A percentile compares a stretch with the other conserved stretches of the same genome.
Evolutionary conservation across 257 asterid genomes (phyloP).

Genomic region (Solanum chiquidenum): DNA sequence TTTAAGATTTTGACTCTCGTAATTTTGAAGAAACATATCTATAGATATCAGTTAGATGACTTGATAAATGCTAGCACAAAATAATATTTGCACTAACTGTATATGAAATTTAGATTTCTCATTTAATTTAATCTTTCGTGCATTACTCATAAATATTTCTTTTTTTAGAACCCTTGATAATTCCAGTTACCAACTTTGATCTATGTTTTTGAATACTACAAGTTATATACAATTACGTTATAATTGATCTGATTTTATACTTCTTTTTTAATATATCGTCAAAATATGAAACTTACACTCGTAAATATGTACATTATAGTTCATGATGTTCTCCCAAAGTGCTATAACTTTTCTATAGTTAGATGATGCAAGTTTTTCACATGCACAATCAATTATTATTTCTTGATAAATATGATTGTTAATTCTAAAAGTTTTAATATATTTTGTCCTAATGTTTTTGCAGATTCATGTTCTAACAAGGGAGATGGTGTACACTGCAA

Average conservation of each 20-base stretch:
- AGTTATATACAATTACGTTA: too few relatives aligned
- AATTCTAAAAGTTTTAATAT: too few relatives aligned
- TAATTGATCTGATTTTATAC: background rate
- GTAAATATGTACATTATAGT: background rate
- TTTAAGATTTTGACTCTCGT: too few relatives aligned
- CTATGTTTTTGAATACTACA: too few relatives aligned
- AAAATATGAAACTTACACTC: background rate
- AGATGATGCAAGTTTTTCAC: background rate
- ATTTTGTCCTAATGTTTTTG: background rate
- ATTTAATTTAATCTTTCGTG: too few relatives aligned
- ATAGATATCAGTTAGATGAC: background rate
- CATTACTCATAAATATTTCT: too few relatives aligned
- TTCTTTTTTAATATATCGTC: background rate
- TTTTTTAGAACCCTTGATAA: too few relatives aligned
- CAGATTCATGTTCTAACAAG: constrained; percentile 39
- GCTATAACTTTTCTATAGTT: background rate
- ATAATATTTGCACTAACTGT: background rate
- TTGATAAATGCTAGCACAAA: too few relatives aligned
- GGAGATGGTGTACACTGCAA: constrained; percentile 8
- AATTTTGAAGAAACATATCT: too few relatives aligned
- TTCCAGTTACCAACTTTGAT: too few relatives aligned
- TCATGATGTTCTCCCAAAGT: background rate
- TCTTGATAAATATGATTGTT: background rate
- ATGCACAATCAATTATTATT: background rate
- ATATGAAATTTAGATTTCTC: too few relatives aligned